Percentiles rank a stretch among this genome's conserved stretches.
Evolutionary conservation across 2,329 filamentous ascomycete genomes (phyloP).

Genomic region (Fusarium hostae): DNA sequence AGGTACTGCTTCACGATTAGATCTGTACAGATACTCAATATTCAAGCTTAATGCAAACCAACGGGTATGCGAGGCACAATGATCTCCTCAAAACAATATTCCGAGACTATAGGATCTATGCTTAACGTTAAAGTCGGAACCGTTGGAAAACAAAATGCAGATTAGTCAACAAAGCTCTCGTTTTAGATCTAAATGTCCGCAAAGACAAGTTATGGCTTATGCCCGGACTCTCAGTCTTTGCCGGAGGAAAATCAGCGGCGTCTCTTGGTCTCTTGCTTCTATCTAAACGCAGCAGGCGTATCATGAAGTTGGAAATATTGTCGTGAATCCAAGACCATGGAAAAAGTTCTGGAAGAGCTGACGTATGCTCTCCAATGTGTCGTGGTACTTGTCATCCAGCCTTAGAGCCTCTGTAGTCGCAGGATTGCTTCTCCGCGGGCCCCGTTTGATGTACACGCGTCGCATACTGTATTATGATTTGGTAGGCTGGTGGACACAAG

Average conservation of each 20-base stretch:
- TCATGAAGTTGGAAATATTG: background rate
- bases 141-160: fast-evolving
- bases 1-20: background rate
- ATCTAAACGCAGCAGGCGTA: too few species aligned
- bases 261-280: too few species aligned
- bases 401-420: background rate
- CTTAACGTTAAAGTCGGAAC: background rate
- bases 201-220: fast-evolving
- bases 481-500: background rate
- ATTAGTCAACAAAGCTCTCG: background rate
- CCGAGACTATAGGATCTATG: background rate
- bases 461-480: too few species aligned
- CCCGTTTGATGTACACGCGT: fast-evolving
- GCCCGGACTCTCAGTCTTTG: fast-evolving
- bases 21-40: background rate
- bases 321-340: background rate
- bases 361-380: background rate
- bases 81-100: background rate
- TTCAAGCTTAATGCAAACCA: background rate
- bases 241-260: too few species aligned
- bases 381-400: fast-evolving
- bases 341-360: fast-evolving
- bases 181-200: background rate
- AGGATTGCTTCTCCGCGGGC: background rate
- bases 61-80: background rate